Evolutionary conservation across 352 stramenopile species (phyloP).

Genomic region (Globisporangium orthogonon): DNA sequence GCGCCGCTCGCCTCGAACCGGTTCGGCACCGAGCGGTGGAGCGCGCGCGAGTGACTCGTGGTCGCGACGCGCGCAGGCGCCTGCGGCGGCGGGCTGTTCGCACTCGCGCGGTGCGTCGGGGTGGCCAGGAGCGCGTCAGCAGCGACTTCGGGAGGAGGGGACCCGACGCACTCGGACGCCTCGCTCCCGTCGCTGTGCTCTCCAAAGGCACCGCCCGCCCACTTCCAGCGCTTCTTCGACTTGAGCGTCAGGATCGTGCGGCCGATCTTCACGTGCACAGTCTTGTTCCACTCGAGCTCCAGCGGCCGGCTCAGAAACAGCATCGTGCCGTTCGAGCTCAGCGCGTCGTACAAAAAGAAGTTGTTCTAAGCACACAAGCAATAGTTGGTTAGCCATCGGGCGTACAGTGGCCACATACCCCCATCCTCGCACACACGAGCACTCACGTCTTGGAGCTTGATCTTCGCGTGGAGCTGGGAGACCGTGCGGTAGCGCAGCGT

Average conservation of each 20-base stretch:
- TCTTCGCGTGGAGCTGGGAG: constrained; percentile 79
- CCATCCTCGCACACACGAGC: too few species aligned
- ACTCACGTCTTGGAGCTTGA: constrained; percentile 79
- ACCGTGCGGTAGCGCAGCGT: constrained; percentile 79
- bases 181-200: constrained; percentile 30
- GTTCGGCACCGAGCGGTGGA: constrained; percentile 15
- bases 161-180: constrained; percentile 1
- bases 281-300: constrained; percentile 81
- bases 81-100: constrained; percentile 5
- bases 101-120: constrained; percentile 8
- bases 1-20: constrained; percentile 28
- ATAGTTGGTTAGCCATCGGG: background rate
- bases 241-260: constrained; percentile 81
- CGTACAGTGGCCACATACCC: too few species aligned
- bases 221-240: constrained; percentile 83
- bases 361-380: constrained; percentile 36
- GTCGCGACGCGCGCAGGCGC: constrained; percentile 2
- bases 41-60: constrained; percentile 8
- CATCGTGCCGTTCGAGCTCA: constrained; percentile 84
- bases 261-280: constrained; percentile 79
- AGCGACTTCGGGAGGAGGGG: background rate
- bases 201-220: constrained; percentile 33
- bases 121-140: constrained; percentile 7
- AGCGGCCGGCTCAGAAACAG: constrained; percentile 75
- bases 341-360: constrained; percentile 69